phyloP scores from a whole-genome alignment of 1,284 basidiomycete genomes.

The Hemileia vastatrix region DNA sequence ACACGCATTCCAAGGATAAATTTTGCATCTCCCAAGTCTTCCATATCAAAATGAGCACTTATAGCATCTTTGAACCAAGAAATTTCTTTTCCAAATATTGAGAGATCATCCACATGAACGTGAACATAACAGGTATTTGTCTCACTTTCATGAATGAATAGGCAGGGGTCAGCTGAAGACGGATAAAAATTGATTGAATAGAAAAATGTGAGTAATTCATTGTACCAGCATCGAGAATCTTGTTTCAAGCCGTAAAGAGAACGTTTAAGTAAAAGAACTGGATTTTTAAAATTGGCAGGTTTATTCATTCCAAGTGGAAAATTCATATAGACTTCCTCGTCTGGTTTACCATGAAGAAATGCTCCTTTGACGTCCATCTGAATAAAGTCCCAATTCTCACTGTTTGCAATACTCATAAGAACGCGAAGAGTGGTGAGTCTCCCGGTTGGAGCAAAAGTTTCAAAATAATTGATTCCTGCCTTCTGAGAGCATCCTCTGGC shows the following conservation, averaged over 20 bases:
- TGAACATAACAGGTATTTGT: constrained; percentile 7
- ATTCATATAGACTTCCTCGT: no score
- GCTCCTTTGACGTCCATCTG: no score
- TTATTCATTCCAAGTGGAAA: no score
- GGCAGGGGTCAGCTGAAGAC: background rate
- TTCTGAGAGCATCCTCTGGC: no score
- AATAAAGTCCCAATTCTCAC: no score
- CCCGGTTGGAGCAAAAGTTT: no score
- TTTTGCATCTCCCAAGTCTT: background rate
- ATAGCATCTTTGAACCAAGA: background rate
- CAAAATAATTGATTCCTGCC: no score
- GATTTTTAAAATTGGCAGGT: no score
- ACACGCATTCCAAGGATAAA: constrained; percentile 5
- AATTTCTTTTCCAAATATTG: background rate
- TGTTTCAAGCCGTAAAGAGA: constrained; percentile 12
- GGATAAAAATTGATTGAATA: background rate
- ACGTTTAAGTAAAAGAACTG: no score
- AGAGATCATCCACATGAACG: constrained; percentile 3
- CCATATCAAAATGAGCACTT: background rate
- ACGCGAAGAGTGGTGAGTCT: no score
- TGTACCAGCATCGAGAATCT: background rate
- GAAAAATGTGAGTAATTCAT: background rate
- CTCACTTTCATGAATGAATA: background rate
- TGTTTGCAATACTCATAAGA: no score
- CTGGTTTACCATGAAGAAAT: no score